Conservation (phyloP, 768 basidiomycete species). For the Tephrocybe rancida region DNA sequence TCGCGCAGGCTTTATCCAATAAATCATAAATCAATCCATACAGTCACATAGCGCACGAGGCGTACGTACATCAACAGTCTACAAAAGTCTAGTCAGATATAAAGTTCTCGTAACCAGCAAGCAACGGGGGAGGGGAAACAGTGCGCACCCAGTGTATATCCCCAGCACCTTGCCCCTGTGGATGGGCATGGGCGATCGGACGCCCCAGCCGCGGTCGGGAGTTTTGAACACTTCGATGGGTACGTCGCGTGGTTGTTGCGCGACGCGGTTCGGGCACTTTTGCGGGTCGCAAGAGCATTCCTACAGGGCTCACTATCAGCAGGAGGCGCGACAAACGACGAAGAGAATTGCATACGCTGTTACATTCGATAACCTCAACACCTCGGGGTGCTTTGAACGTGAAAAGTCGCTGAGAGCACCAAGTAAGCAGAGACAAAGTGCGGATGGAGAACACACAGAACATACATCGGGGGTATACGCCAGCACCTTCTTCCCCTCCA, state of each 20-base stretch:
- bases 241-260: constrained; percentile 57
- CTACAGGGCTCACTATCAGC: constrained; percentile 23
- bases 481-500: constrained; percentile 26
- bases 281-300: constrained; percentile 42
- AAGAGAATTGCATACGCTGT: constrained; percentile 41
- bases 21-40: not conserved
- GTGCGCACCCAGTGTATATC: constrained; percentile 70
- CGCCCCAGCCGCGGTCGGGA: constrained; percentile 63
- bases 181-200: constrained; percentile 44
- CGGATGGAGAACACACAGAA: not conserved
- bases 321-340: not conserved
- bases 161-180: constrained; percentile 63
- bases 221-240: constrained; percentile 73
- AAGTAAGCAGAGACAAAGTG: not conserved
- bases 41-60: not conserved
- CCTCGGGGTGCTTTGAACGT: constrained; percentile 43
- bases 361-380: constrained; percentile 66
- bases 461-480: constrained; percentile 47
- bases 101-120: no score
- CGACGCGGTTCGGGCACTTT: constrained; percentile 60
- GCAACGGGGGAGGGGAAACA: no score
- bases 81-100: not conserved
- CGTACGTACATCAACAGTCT: constrained; percentile 49
- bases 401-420: constrained; percentile 47
- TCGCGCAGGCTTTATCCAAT: constrained; percentile 27